A percentile compares a stretch with the other conserved stretches of the same genome.
These are phyloP conservation scores for Tricholomella constricta DNA, from an alignment of 768 basidiomycete species.

Conservation along the genomic window DNA sequence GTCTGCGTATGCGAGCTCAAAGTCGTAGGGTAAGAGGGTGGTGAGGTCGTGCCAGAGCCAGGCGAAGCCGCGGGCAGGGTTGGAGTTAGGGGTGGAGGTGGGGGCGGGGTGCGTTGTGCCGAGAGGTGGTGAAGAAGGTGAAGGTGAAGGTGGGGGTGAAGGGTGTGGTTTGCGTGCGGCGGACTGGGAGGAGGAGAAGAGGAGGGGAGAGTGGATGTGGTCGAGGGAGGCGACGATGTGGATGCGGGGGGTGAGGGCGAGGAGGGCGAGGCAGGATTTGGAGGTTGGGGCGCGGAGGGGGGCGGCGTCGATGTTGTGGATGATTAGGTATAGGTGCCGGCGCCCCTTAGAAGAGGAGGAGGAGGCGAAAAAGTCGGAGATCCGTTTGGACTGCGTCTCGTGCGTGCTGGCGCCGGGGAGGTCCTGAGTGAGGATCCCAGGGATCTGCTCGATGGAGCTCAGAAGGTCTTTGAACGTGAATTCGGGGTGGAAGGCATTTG, in stretches of 20 bases:
- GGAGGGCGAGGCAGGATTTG: conserved; percentile 65
- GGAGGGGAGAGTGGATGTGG: conserved; percentile 78
- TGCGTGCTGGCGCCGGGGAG: conserved; percentile 39
- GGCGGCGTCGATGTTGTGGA: conserved; percentile 88
- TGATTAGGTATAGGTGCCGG: conserved; percentile 61
- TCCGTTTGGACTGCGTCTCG: conserved; percentile 65
- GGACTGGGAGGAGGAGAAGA: conserved; percentile 77
- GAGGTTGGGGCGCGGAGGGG: conserved; percentile 65
- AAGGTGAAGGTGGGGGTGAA: conserved; percentile 1
- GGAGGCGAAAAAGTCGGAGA: conserved; percentile 63
- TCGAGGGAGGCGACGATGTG: conserved; percentile 87
- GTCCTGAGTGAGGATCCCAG: conserved; percentile 39
- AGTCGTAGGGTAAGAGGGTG: conserved; percentile 80
- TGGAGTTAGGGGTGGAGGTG: too few relatives aligned
- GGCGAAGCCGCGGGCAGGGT: conserved; percentile 52
- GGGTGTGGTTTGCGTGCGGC: conserved; percentile 52
- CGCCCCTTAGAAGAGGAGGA: conserved; percentile 10
- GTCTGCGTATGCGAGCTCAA: conserved; percentile 70
- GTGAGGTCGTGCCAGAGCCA: conserved; percentile 93
- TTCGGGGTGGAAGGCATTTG: conserved; percentile 76
- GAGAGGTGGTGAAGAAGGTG: too few relatives aligned
- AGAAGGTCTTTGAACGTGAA: conserved; percentile 72
- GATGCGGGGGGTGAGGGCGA: conserved; percentile 74
- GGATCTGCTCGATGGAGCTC: conserved; percentile 55
- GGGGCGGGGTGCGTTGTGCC: too few relatives aligned